A percentile compares a stretch with the other conserved stretches of the same genome.
These are phyloP conservation scores for Phytophthora pluvialis DNA, from an alignment of 352 stramenopile species.

Conservation along the genomic window DNA sequence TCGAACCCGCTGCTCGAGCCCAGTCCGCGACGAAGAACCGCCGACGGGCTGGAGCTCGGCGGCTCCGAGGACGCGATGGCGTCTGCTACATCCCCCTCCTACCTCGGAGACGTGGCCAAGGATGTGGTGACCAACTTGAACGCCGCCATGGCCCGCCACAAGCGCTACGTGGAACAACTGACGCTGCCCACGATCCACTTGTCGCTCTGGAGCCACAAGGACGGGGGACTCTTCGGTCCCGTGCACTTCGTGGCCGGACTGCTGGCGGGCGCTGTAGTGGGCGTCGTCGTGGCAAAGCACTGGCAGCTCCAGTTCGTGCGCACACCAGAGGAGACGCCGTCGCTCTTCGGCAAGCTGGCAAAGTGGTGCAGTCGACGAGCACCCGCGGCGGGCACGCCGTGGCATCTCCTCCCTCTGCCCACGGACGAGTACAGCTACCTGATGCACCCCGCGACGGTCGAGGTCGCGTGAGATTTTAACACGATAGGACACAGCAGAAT, in stretches of 20 bases:
- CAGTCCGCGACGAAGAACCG: slow-evolving; percentile 23
- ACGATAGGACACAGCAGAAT: slow-evolving; percentile 10
- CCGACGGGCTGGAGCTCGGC: neutral
- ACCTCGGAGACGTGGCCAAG: slow-evolving; percentile 36
- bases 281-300: slow-evolving; percentile 39
- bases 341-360: slow-evolving; percentile 35
- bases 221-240: slow-evolving; percentile 31
- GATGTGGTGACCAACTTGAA: slow-evolving; percentile 54
- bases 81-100: slow-evolving; percentile 19
- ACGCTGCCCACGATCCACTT: slow-evolving; percentile 34
- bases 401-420: slow-evolving; percentile 39
- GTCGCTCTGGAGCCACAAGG: slow-evolving; percentile 26
- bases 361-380: slow-evolving; percentile 42
- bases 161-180: slow-evolving; percentile 33
- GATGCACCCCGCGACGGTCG: slow-evolving; percentile 43
- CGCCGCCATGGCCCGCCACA: slow-evolving; percentile 32
- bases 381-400: slow-evolving; percentile 22
- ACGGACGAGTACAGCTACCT: slow-evolving; percentile 48
- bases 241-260: slow-evolving; percentile 53
- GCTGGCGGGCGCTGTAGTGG: slow-evolving; percentile 49
- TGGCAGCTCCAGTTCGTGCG: slow-evolving; percentile 31
- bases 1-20: slow-evolving; percentile 17
- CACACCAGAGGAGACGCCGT: slow-evolving; percentile 23
- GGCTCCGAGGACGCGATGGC: slow-evolving; percentile 5
- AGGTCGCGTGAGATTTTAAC: slow-evolving; percentile 40